phyloP scores from a whole-genome alignment of 2,329 filamentous ascomycete genomes.

The Trichoderma sp. region DNA sequence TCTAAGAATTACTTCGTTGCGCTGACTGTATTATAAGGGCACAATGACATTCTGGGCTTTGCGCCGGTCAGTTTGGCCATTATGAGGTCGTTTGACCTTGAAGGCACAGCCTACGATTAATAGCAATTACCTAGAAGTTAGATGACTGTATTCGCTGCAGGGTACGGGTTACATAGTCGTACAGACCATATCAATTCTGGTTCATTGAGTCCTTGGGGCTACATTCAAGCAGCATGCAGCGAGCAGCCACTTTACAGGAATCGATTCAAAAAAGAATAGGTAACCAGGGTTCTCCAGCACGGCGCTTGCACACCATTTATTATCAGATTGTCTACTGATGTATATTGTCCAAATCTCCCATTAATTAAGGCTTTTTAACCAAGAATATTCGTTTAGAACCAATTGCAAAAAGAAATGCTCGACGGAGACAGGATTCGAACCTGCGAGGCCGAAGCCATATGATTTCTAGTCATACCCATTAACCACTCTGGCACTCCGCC shows the following conservation, averaged over 20 bases:
- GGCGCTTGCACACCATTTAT: background rate
- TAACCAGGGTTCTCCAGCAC: background rate
- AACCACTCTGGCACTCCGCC: too few species aligned
- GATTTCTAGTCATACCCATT: slow-evolving; percentile 19
- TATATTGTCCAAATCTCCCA: background rate
- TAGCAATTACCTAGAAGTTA: background rate
- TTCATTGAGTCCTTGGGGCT: background rate
- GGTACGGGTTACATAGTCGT: background rate
- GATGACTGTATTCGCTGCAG: background rate
- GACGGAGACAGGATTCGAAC: slow-evolving; percentile 19
- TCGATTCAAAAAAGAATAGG: background rate
- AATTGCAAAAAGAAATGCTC: slow-evolving; percentile 8
- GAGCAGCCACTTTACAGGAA: background rate
- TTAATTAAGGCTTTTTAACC: background rate
- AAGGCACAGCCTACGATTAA: slow-evolving; percentile 31
- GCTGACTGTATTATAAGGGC: slow-evolving; percentile 44
- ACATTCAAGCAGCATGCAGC: too few species aligned
- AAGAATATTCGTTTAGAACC: background rate
- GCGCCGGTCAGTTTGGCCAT: slow-evolving; percentile 62
- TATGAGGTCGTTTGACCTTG: slow-evolving; percentile 58
- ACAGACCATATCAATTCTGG: background rate
- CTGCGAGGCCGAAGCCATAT: slow-evolving; percentile 18
- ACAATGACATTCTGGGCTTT: slow-evolving; percentile 67
- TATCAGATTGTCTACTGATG: background rate
- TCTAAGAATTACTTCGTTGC: background rate